A percentile compares a stretch with the other conserved stretches of the same genome.
Evolutionary conservation across 2,329 filamentous ascomycete species (phyloP).

Genomic region (Pestalotiopsis sp.): DNA sequence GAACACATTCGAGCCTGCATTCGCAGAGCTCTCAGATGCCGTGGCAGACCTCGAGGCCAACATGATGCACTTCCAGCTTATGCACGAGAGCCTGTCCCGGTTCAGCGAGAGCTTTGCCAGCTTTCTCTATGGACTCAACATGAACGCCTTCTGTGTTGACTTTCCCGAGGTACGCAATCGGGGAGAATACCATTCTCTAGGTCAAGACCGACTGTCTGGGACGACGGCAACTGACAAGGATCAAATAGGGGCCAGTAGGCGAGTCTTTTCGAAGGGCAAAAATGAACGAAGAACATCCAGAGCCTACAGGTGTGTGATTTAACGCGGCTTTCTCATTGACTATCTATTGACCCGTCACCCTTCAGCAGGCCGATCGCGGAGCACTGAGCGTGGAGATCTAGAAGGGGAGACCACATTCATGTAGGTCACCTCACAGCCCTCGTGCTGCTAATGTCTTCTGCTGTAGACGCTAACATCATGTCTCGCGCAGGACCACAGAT

Average conservation of each 20-base stretch:
- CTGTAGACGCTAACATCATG: background rate
- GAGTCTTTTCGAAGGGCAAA: constrained; percentile 78
- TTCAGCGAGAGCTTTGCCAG: constrained; percentile 97
- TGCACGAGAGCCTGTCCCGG: constrained; percentile 90
- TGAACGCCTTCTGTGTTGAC: constrained; percentile 99
- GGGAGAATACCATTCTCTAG: background rate
- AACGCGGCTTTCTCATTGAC: background rate
- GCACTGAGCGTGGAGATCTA: constrained; percentile 35
- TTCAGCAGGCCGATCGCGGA: constrained; percentile 26
- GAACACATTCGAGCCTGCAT: constrained; percentile 82
- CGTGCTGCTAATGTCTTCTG: background rate
- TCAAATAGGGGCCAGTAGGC: constrained; percentile 71
- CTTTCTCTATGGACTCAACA: constrained; percentile 94
- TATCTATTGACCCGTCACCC: background rate
- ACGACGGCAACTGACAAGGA: background rate
- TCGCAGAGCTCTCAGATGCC: constrained; percentile 89
- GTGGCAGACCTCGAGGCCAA: constrained; percentile 97
- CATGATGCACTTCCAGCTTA: constrained; percentile 94
- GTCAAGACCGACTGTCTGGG: background rate
- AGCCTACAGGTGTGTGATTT: constrained; percentile 12
- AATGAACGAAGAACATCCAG: constrained; percentile 54
- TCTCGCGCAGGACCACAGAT: constrained; percentile 73
- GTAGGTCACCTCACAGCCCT: constrained; percentile 46
- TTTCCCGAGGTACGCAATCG: constrained; percentile 76
- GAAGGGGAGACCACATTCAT: constrained; percentile 84